Evolutionary conservation across 306 rosid genomes (phyloP).

Genomic region (Macrotyloma uniflorum): DNA sequence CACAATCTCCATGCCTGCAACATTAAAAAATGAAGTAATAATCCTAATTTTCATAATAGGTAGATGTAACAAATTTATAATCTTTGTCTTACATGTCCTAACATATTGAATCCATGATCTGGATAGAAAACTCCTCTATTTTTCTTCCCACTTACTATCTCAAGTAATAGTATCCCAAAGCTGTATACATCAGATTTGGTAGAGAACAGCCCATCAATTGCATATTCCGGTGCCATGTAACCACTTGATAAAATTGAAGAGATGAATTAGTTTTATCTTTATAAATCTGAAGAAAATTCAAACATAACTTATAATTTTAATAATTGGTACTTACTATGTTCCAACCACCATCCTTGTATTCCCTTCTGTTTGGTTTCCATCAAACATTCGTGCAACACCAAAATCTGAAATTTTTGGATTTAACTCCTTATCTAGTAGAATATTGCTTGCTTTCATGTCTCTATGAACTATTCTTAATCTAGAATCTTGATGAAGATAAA

Average conservation of each 20-base stretch:
- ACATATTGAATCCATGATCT: slow-evolving; percentile 24
- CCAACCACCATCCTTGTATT: slow-evolving; percentile 33
- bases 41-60: not conserved
- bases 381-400: slow-evolving; percentile 32
- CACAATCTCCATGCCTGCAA: slow-evolving; percentile 44
- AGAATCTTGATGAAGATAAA: slow-evolving; percentile 50
- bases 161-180: slow-evolving; percentile 35
- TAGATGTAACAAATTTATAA: not conserved
- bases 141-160: slow-evolving; percentile 39
- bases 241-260: slow-evolving; percentile 21
- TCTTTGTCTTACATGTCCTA: slow-evolving; percentile 33
- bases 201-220: slow-evolving; percentile 19
- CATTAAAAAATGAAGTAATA: not conserved
- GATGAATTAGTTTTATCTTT: not conserved
- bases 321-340: slow-evolving; percentile 34
- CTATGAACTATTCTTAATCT: slow-evolving; percentile 42
- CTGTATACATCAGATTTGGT: slow-evolving; percentile 42
- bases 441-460: slow-evolving; percentile 45
- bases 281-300: not conserved
- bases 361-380: slow-evolving; percentile 27
- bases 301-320: not conserved
- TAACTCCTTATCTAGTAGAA: slow-evolving; percentile 30
- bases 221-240: slow-evolving; percentile 42
- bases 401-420: slow-evolving; percentile 48
- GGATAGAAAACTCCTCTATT: slow-evolving; percentile 6